phyloP scores from a whole-genome alignment of 164 flowering plant species.

The Magnolia kwangsiensis region DNA sequence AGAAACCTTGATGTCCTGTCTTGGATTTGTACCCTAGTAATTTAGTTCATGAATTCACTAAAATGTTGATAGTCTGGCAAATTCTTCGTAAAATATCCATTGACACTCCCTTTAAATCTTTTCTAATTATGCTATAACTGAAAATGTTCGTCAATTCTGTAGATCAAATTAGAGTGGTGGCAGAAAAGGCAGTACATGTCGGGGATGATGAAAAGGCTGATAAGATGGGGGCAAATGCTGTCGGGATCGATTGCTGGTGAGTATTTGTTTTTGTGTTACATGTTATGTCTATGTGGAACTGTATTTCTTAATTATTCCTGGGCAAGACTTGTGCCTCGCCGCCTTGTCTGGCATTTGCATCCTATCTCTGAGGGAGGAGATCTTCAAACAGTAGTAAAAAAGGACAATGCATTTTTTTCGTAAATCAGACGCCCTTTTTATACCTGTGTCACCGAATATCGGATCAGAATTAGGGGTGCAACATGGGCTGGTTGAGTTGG shows the following conservation, averaged over 20 bases:
- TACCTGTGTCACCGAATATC: too few relatives aligned
- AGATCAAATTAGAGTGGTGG: constrained; percentile 61
- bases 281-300: not conserved
- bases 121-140: not conserved
- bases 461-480: too few relatives aligned
- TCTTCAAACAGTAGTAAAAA: not conserved
- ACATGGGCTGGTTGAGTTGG: too few relatives aligned
- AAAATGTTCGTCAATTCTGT: constrained; percentile 5
- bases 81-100: not conserved
- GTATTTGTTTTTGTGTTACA: not conserved
- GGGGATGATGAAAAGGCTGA: constrained; percentile 87
- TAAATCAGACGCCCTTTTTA: not conserved
- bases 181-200: constrained; percentile 69
- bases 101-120: not conserved
- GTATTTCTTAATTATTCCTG: not conserved
- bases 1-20: too few relatives aligned
- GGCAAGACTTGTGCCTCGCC: not conserved
- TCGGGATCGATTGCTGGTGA: constrained; percentile 90
- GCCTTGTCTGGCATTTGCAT: not conserved
- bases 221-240: constrained; percentile 75
- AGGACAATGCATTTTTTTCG: not conserved
- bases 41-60: too few relatives aligned
- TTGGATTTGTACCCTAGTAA: too few relatives aligned
- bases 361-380: not conserved
- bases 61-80: too few relatives aligned